Base-by-base conservation (phyloP, 2,329 filamentous ascomycete species). In the Ophiostoma pallidulum region DNA sequence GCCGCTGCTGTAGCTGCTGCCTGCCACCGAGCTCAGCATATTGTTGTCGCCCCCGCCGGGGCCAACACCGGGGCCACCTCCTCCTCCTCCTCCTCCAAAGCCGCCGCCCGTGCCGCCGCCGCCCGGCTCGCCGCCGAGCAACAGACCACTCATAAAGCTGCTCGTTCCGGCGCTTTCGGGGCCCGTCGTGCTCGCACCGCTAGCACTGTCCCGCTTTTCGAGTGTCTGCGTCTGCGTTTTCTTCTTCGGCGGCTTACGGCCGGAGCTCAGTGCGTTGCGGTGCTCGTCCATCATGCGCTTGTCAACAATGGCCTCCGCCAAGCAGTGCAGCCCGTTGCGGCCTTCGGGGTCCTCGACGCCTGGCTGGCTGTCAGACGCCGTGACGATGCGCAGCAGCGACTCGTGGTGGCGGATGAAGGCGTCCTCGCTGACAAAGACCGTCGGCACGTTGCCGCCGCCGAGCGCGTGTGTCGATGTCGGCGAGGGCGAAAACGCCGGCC, bases 271-370 rank as follows among this genome's bases (percentile, higher is more conserved):
- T 12, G 54, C 54, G 8, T 60, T 59, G 46, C 62, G 60, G 18
- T 59, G 60, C 41, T 66, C 66, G 44, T 64, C 61, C 13, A 63
- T 58, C 9, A 63, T 66, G 4, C 61, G 59, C 28, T 60, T 47
- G 53, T 68, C 67, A 1, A 78, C 60, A n/a, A 69, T 68, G 7
- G 71, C 73, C 50, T 72, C 69, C 3, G 75, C 75, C n/a, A 80
- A 68, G 51, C 74, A 77, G 53, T 80, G 76, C 14, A 80, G 63
- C 8, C 70, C 75, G 51, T 80, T 80, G 19, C 74, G 70, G 5
- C 76, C 75, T 5, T 68, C 58, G 1, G 59, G 33, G 52, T 74
- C 70, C 52, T 73, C 69, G 14, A 58, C 45, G 7, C 45, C 53
- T 0, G 66, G 59, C 36, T 64, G 57, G 14, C 53, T 57, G 41